phyloP scores from a whole-genome alignment of 1,284 basidiomycete genomes.

The Marasmius fiardii region DNA sequence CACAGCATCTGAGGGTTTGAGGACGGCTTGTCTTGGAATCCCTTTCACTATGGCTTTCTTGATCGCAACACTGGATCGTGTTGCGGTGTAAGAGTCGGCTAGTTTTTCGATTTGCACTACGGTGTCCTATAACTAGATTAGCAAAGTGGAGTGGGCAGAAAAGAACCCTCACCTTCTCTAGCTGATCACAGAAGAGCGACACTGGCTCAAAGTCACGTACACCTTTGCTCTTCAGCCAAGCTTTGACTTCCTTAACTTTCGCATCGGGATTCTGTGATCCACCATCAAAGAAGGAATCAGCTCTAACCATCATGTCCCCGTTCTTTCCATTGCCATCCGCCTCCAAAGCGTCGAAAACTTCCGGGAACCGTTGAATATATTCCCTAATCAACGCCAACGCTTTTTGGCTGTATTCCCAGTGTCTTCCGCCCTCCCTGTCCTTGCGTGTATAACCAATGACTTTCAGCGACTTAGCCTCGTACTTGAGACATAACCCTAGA shows the following conservation, averaged over 20 bases:
- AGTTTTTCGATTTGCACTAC: constrained; percentile 78
- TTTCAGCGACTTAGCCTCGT: constrained; percentile 94
- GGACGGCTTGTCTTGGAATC: constrained; percentile 90
- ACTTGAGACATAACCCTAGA: constrained; percentile 93
- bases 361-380: constrained; percentile 83
- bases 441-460: constrained; percentile 94
- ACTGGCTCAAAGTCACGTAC: constrained; percentile 92
- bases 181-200: constrained; percentile 87
- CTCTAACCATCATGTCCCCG: constrained; percentile 49
- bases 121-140: constrained; percentile 48
- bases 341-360: constrained; percentile 75
- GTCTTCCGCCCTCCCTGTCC: constrained; percentile 74
- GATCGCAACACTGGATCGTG: constrained; percentile 59
- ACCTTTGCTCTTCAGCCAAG: constrained; percentile 87
- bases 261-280: constrained; percentile 53
- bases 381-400: constrained; percentile 79
- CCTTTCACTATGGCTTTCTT: constrained; percentile 90
- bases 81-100: constrained; percentile 63
- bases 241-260: constrained; percentile 74
- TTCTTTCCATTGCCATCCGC: constrained; percentile 33
- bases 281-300: constrained; percentile 66
- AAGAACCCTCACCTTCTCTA: constrained; percentile 64
- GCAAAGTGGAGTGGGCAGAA: constrained; percentile 2
- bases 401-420: constrained; percentile 95
- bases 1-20: constrained; percentile 90